Evolutionary conservation across 805 yeast species (phyloP).

Genomic region (Barnettozyma botsteinii): DNA sequence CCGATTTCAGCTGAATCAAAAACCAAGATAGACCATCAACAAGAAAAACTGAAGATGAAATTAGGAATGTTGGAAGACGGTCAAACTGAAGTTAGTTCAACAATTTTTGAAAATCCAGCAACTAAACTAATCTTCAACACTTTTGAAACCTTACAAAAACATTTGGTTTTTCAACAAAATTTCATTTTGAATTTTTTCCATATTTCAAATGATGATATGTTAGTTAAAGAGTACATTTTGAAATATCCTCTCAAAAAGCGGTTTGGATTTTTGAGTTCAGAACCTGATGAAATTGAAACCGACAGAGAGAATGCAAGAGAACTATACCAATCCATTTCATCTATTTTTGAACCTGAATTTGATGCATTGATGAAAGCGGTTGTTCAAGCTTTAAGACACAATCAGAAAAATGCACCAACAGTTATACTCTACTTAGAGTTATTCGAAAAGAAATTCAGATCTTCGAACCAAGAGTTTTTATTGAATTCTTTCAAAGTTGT

Average conservation of each 20-base stretch:
- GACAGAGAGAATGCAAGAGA: constrained; percentile 44
- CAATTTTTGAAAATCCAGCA: constrained; percentile 2
- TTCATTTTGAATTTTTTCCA: constrained; percentile 39
- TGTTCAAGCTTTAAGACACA: constrained; percentile 29
- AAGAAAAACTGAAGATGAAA: constrained; percentile 16
- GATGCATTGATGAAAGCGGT: constrained; percentile 29
- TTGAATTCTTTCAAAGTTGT: constrained; percentile 45
- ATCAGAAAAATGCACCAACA: constrained; percentile 38
- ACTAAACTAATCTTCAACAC: constrained; percentile 11
- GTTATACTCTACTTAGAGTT: constrained; percentile 39
- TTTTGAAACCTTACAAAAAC: constrained; percentile 31
- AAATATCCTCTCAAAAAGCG: constrained; percentile 30
- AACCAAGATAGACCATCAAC: constrained; percentile 10
- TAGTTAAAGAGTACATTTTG: constrained; percentile 29
- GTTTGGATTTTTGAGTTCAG: constrained; percentile 26
- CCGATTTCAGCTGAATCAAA: constrained; percentile 1
- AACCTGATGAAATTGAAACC: constrained; percentile 35
- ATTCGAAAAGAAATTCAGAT: constrained; percentile 31
- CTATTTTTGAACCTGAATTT: constrained; percentile 37
- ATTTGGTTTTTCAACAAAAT: constrained; percentile 34
- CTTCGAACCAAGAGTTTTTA: constrained; percentile 61
- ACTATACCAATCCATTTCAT: constrained; percentile 38
- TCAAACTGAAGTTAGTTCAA: constrained; percentile 4
- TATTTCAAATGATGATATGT: constrained; percentile 28
- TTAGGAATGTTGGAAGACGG: constrained; percentile 15